Conservation (phyloP, 495 filamentous ascomycete species). For the Penicillium waksmanii region DNA sequence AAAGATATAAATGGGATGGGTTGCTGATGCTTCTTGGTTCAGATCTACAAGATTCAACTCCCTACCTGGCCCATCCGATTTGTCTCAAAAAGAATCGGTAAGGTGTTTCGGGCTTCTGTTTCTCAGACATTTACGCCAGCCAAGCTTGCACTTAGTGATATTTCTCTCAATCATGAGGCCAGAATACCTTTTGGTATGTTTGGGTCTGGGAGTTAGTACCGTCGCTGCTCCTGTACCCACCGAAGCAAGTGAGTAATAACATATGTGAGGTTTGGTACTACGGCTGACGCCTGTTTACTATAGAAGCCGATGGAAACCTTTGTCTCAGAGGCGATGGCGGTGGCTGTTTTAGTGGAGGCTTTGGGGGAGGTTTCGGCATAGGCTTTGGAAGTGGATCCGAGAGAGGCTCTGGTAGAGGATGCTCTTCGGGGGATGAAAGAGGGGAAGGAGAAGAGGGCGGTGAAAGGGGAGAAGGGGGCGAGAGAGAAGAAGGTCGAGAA, state of each 20-base stretch:
- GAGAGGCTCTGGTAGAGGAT: not conserved
- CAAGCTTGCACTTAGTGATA: not conserved
- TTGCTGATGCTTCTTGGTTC: not conserved
- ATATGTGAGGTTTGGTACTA: too few relatives aligned
- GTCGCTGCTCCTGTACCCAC: conserved; percentile 21
- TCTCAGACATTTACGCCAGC: not conserved
- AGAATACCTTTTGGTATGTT: not conserved
- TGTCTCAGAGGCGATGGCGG: not conserved
- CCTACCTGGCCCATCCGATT: not conserved
- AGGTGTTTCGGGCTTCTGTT: not conserved
- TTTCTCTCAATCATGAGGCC: not conserved
- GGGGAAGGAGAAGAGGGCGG: not conserved
- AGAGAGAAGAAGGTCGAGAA: not conserved
- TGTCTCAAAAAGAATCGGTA: not conserved
- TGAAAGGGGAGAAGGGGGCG: not conserved
- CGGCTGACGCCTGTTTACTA: not conserved
- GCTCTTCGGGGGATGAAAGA: not conserved
- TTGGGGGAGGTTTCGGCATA: conserved; percentile 12
- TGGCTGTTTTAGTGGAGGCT: conserved; percentile 6
- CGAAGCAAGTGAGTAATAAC: conserved; percentile 10
- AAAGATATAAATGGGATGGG: conserved; percentile 7
- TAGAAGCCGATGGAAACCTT: not conserved
- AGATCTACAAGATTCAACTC: conserved; percentile 3
- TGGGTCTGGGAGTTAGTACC: conserved; percentile 4
- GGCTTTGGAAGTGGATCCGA: conserved; percentile 9